Base-by-base conservation (phyloP, 2,329 filamentous ascomycete species). In the Sporothrix humicola region DNA sequence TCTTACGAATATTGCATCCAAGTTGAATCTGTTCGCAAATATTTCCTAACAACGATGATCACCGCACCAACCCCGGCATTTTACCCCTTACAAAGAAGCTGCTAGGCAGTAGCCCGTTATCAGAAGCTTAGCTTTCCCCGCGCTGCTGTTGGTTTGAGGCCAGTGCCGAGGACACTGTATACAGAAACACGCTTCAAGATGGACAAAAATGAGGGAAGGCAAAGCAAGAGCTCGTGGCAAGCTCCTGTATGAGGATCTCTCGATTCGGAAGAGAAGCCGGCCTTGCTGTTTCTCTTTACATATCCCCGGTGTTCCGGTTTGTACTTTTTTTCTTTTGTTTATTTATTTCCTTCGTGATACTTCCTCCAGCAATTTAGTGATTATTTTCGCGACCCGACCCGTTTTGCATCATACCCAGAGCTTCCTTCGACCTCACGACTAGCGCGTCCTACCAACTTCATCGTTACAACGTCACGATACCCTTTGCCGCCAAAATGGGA, bases 91-190 rank as follows among this genome's bases (percentile, higher is more conserved):
- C 42, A 23, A 54, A 52, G 20, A 48, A 50, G 48, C 66, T 20
- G 48, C 48, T 23, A 54, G 68, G 50, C 68, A 46, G 50, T n/a
- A 15, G 26, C 17, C 13, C 15, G 48, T 23, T 69, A 20, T 70
- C 68, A 70, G 46, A 70, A 46, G 69, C 69, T n/a, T 68, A 52
- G 65, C 65, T 54, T 69, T 54, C 66, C 66, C 26, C 46, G 48
- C 48, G 17, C 26, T 37, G 26, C 1, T 44, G n/a, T 58, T 31
- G 56, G 54, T n/a, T 42, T 37, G 31, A 20, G 23, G 44, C 69
- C 69, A 23, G 72, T 73, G 72, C 73, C 73, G 69, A 71, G 69
- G 73, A 72, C 69, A 68, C 61, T 73, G 68, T 58, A 52, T 73
- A 73, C 72, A 46, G 37, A 44, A 54, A 37, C 48, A 48, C 10